Base-by-base conservation (phyloP, 2,329 filamentous ascomycete genomes). In the Fusarium palustre region DNA sequence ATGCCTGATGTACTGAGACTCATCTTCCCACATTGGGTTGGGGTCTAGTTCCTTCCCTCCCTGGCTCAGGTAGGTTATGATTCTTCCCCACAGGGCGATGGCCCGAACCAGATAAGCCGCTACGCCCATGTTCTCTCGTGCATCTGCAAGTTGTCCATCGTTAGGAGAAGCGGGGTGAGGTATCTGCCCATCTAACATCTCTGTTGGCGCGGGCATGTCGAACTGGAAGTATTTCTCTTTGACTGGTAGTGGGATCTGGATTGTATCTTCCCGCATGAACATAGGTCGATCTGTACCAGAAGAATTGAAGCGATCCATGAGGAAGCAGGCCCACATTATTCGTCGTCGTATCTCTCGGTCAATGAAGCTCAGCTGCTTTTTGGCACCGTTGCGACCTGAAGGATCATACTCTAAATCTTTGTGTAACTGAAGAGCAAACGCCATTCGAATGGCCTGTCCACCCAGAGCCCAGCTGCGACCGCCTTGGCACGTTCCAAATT, bases 251-350 rank as follows among this genome's bases (percentile, higher is more conserved):
- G 96, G 95, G 18, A 97, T 93, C 71, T 93, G 91, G 65, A 98
- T 87, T 57, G 92, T 93, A 70, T 96, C 92, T 78, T 97, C 94
- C 70, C 92, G 91, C 56, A 97, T 91, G 72, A 97, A 97, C 55
- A 93, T 92, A 22, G 96, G 96, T 38, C 95, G 87, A 74, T 97
- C 94, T 4, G 93, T 97, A 3, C 96, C 95, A 2, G 94, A 97
- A 0, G 95, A 97, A 79, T 97, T 97, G 83, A 97, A 97, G 1
- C 95, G 90, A 77, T 99, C 96, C 94, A 98, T 97, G 59, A 97
- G 80, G 75, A 97, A 97, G 77, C 95, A 98, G 15, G 94, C 92
- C 96, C 96, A 99, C 95, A 99, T 98, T 4, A 94, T 96, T 59
- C 96, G 88, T 71, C 96, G 85, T 64, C 96, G 88, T 55, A 98